Evolutionary conservation across 1,284 basidiomycete genomes (phyloP), one percentile per base, ranked within the genome.

Genomic region (Peniophora sp.): DNA sequence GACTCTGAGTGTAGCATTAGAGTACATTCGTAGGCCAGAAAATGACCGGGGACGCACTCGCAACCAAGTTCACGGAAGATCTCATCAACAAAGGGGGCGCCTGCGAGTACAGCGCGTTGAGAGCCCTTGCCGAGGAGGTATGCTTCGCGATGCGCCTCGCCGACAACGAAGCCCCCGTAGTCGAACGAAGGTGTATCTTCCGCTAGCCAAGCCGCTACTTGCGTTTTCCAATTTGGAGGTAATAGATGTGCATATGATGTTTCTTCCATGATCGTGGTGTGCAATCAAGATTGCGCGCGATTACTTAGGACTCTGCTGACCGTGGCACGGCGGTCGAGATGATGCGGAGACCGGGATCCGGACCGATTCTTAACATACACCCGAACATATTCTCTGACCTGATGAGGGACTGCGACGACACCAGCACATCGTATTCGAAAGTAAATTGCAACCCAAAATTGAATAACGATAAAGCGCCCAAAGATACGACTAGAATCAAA

Each of bases 181-280:
- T 99, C 96, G 61, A 98, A 97, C 1, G 91, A 94, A 1, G 96
- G 97, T 0, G 88, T 92, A 65, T 99, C 96, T 68, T 99, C 96
- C 14, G 82, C 80, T 17, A 97, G 81, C 97, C 96, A 99, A 15
- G 68, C 71, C 2, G 79, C 71, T 49, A 99, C 79, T 58, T 90
- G 84, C 1, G 77, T 62, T 64, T 88, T 94, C 95, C 95, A 97
- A 60, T 84, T 91, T 0, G 92, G 90, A 42, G 95, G 93, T 11
- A 97, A 76, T 14, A 97, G 75, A 65, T 97, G 78, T 51, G 78
- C 78, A 57, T 76, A 84, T 14, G 72, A 72, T 41, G 51, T 45
- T 20, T 24, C 43, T 10, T 32, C 27, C 27, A 32, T 32, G 27
- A 32, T 32, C 27, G 27, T 32, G 5, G 27, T 6, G 27, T 5